Base-by-base conservation (phyloP, 768 basidiomycete species). In the Phanerochaete carnosa region DNA sequence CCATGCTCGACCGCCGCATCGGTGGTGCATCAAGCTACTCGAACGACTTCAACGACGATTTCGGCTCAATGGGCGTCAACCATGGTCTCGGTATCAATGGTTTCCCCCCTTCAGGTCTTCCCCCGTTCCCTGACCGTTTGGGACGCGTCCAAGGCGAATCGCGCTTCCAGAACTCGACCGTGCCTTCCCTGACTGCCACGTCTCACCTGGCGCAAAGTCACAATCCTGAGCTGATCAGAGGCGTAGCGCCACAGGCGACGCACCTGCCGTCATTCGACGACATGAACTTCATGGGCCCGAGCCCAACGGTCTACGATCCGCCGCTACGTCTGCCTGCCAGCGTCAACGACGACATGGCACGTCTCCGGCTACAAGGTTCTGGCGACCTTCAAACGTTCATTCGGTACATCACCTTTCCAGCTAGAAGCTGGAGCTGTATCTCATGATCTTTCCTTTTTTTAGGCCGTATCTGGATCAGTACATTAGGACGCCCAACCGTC, bases 381-480 rank as follows among this genome's bases (percentile, higher is more conserved):
- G 88, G 79, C 64, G 90, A 93, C 73, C 75, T 92, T 32, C 88
- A 90, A 70, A 85, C 89, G 3, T 93, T 91, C 72, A 90, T 92
- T 71, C 82, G 90, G 89, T 88, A 72, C 65, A 78, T 71, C 47
- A 46, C 39, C 35, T 54, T 47, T 50, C 56, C 28, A 69, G 29
- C 19, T 13, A 37, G 46, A 11, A 12, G 54, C 25, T 43, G 8
- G 33, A 19, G 28, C 4, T 25, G 37, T 12, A 33, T 22, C 62
- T 68, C 63, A 57, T 62, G 63, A 64, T 54, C 60, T 23, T 61
- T 50, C 46, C 56, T 29, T 25, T 39, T 49, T n/a, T 25, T 59
- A 73, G 67, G 26, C 92, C 92, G 12, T 92, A 86, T 74, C 77
- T 94, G 64, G 90, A 93, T 62, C 89, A 91, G 66, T 98, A 94